A percentile compares a stretch with the other conserved stretches of the same genome.
Evolutionary conservation across 1,139 yeast genomes (phyloP).

Genomic region (Debaryomyces psychrophilus): DNA sequence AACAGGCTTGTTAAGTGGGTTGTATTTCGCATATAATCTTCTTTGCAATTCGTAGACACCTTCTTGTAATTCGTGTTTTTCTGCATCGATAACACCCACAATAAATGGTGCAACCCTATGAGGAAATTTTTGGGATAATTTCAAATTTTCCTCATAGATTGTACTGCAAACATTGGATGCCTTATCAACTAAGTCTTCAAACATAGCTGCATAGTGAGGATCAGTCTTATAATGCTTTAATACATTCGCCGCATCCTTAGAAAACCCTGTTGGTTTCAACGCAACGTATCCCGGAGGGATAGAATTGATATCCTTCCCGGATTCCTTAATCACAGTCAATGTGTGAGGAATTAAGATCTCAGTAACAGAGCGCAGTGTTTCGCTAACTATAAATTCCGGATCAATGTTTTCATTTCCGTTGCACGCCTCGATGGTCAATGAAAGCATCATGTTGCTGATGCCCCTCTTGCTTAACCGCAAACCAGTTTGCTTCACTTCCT

Average conservation of each 20-base stretch:
- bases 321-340: slow-evolving; percentile 45
- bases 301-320: slow-evolving; percentile 56
- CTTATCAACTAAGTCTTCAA: slow-evolving; percentile 64
- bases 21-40: slow-evolving; percentile 73
- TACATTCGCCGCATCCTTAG: slow-evolving; percentile 75
- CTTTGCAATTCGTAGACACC: slow-evolving; percentile 93
- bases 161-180: slow-evolving; percentile 61
- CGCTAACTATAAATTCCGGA: slow-evolving; percentile 64
- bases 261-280: slow-evolving; percentile 89
- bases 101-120: slow-evolving; percentile 77
- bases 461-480: slow-evolving; percentile 68
- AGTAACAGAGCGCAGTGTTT: slow-evolving; percentile 68
- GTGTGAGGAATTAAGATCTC: slow-evolving; percentile 77
- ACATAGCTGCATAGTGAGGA: slow-evolving; percentile 48
- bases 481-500: slow-evolving; percentile 74
- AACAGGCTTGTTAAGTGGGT: slow-evolving; percentile 57
- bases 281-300: slow-evolving; percentile 86
- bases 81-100: slow-evolving; percentile 90
- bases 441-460: slow-evolving; percentile 90
- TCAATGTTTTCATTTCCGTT: slow-evolving; percentile 70
- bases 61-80: slow-evolving; percentile 81
- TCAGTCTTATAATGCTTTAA: slow-evolving; percentile 59
- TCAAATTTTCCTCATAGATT: slow-evolving; percentile 58
- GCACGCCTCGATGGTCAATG: slow-evolving; percentile 91
- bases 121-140: slow-evolving; percentile 57